Percentiles rank a stretch among this genome's conserved stretches.
Conservation (phyloP, 441 rosid genomes). For the Populus hybrid region DNA sequence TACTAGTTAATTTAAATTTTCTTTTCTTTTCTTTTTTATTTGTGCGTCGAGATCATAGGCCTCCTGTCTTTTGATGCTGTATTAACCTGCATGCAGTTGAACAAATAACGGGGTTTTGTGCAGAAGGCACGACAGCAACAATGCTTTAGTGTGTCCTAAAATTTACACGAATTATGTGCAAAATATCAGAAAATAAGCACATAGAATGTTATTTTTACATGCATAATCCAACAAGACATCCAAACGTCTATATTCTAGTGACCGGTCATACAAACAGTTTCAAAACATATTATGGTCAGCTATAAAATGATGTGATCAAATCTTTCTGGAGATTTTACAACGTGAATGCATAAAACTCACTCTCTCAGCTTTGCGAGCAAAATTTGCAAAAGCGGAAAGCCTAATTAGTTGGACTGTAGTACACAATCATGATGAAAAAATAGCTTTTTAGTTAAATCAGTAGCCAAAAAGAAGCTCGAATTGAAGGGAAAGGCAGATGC, state of each 20-base stretch:
- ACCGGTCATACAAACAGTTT: neutral
- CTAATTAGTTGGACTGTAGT: conserved; percentile 18
- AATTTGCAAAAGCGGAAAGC: conserved; percentile 56
- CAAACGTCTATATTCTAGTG: neutral
- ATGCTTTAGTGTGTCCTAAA: neutral
- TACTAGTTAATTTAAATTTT: too few species aligned
- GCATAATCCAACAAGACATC: neutral
- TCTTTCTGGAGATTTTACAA: neutral
- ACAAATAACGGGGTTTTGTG: neutral
- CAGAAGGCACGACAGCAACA: neutral
- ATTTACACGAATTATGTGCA: neutral
- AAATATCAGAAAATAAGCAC: neutral
- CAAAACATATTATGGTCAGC: neutral
- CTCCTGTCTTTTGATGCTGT: too few species aligned
- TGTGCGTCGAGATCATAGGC: too few species aligned
- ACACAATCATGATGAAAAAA: conserved; percentile 15
- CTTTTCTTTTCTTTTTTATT: too few species aligned
- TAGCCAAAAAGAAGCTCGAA: conserved; percentile 12
- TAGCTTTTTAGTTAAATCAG: conserved; percentile 7
- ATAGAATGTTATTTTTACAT: neutral
- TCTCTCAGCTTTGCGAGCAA: conserved; percentile 48
- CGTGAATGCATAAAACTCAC: conserved; percentile 23
- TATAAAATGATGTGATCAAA: neutral
- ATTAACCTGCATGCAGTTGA: neutral
- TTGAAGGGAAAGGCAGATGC: conserved; percentile 2